Evolutionary conservation across 345 rosid genomes (phyloP), one percentile per base, ranked within the genome.

Genomic region (Eucalyptus erythrocorys): DNA sequence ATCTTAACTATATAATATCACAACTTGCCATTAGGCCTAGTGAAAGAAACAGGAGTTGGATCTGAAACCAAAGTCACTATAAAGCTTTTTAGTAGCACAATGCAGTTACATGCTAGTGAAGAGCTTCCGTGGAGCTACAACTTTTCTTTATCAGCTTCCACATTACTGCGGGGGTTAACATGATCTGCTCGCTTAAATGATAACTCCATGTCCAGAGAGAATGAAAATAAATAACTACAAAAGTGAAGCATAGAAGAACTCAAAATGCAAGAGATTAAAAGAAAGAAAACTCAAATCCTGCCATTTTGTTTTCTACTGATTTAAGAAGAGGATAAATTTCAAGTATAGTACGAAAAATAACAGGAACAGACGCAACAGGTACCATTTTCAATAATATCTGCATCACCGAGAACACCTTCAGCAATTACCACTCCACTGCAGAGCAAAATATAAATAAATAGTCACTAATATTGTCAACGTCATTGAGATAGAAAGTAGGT

Each of bases 371-470:
- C 1, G 24, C 49, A 47, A 86, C 88, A 82, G 89, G 45, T 93
- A 96, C 97, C 97, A 76, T 93, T 91, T 85, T 91, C 87, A 89
- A 95, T 94, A 90, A 93, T 88, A 66, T 89, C 90, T 85, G 91
- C 92, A 87, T 90, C 92, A 68, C 93, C 88, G 51, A 97, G 96
- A 93, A 96, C 90, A 82, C 99, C 95, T 93, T 96, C 99, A 50
- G 99, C 99, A 87, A 97, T 97, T 91, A 96, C 97, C 89, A 95
- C 99, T 89, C 99, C 99, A 93, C 99, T 97, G 96, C 94, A 92
- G 91, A 93, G 89, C 87, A 32, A 87, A 90, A 90, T 86, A 89
- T 51, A 87, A 55, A 59, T 47, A 68, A 50, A 55, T n/a, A 30
- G 53, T 48, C 40, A 85, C 86, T 40, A 76, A 37, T 22, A 59